These are phyloP conservation scores for Phaffomyces thermotolerans DNA, from an alignment of 805 yeast genomes.

Conservation along the genomic window DNA sequence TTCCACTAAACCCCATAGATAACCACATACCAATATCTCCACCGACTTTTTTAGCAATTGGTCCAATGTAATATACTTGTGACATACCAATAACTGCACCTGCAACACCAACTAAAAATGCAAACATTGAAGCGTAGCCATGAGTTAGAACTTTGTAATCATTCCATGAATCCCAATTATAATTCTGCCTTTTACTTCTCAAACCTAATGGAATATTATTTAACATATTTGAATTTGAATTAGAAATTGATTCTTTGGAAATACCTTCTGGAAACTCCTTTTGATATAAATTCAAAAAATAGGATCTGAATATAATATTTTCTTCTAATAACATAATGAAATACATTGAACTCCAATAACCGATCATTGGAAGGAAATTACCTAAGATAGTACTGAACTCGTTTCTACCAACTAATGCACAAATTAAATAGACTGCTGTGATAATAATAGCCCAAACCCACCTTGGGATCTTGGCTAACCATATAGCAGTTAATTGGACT, in stretches of 20 bases:
- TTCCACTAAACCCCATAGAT: slow-evolving; percentile 61
- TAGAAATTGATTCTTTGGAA: not conserved
- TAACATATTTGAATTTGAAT: not conserved
- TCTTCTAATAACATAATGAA: slow-evolving; percentile 66
- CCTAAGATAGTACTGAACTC: slow-evolving; percentile 67
- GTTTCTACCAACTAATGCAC: slow-evolving; percentile 70
- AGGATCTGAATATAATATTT: slow-evolving; percentile 57
- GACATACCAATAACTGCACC: slow-evolving; percentile 88
- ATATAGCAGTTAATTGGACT: slow-evolving; percentile 54
- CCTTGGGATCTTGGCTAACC: slow-evolving; percentile 60
- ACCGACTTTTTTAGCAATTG: slow-evolving; percentile 57
- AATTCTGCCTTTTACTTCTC: slow-evolving; percentile 34
- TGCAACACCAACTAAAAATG: slow-evolving; percentile 64
- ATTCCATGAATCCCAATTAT: slow-evolving; percentile 75
- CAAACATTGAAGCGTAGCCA: slow-evolving; percentile 63
- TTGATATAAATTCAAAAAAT: slow-evolving; percentile 35
- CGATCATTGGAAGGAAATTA: slow-evolving; percentile 84
- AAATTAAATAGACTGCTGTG: slow-evolving; percentile 55
- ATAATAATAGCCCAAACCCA: slow-evolving; percentile 66
- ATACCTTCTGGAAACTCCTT: slow-evolving; percentile 32
- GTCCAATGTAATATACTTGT: slow-evolving; percentile 79
- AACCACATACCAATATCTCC: slow-evolving; percentile 84
- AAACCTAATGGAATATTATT: slow-evolving; percentile 6
- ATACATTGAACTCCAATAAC: slow-evolving; percentile 85
- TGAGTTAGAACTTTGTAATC: slow-evolving; percentile 49